Evolutionary conservation across 306 rosid genomes (phyloP), one percentile per base, ranked within the genome.

Genomic region (Senna siamea): DNA sequence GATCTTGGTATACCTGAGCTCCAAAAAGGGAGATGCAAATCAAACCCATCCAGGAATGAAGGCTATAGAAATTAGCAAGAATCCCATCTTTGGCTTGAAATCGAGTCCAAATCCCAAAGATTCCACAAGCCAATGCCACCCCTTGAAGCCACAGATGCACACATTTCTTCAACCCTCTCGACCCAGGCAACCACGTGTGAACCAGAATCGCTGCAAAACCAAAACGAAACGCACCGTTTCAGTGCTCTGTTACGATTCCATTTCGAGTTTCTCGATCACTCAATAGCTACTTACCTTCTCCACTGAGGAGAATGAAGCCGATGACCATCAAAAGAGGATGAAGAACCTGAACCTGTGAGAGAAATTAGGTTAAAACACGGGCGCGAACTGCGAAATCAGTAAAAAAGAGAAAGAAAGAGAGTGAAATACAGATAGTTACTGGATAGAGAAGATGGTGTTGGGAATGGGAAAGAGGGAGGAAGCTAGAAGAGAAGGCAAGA

Each of bases 11-110:
- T 78, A 91, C 98, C 96, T 94, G 98, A 79, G 86, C 82, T 41
- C 86, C 96, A 77, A 91, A 91, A 70, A 91, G 77, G 75, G 80
- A 76, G 59, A 94, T 63, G 63, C 91, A 89, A 18, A 84, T 38
- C 82, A 91, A 78, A 76, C 98, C 98, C 97, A 94, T 88, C 98
- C 98, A 94, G 63, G 98, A 94, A 84, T 91, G 98, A 0, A 94
- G 60, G 77, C 96, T 94, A 32, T 78, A 90, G 85, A 94, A 94
- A 79, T 94, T 92, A 28, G 89, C 95, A 67, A 89, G 87, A 81
- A 94, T 37, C 44, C 98, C 93, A 46, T 82, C 69, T 2, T 80
- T 48, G 34, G 86, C 85, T 2, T 87, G 96, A 59, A 94, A 94
- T 32, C 52, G 91, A 4, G 97, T 94, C 97, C 97, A 91, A 78